Base-by-base conservation (phyloP, 2,329 filamentous ascomycete genomes). In the Xylaria sp. region DNA sequence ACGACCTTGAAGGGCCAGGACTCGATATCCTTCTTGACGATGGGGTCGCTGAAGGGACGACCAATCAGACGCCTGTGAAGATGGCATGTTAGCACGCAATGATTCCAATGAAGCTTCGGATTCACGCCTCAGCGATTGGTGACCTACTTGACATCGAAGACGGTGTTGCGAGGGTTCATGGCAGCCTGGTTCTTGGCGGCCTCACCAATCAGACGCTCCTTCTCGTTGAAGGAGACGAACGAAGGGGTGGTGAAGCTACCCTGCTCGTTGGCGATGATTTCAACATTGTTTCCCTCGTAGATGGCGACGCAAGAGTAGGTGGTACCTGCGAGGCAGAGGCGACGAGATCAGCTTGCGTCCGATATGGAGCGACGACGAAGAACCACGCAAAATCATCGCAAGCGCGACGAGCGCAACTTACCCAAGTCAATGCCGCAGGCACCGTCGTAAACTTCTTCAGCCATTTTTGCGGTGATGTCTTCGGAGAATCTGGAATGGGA, bases 251-350 rank as follows among this genome's bases (percentile, higher is more conserved):
- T 97, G 83, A 96, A 96, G 82, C 87, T 92, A 85, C 93, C 93
- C 88, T 97, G 93, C 86, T 97, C 93, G 83, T 97, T 97, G 89
- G 93, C 93, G 79, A 97, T 97, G 85, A 99, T 99, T 80, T 99
- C 94, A 78, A 97, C 93, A 88, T 96, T 97, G 84, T 86, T 93
- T 78, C 94, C 94, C 83, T 97, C 94, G 83, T 97, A 99, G 80
- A 90, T 95, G 81, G 94, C 94, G 82, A 97, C 94, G 81, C 94
- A 99, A 75, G 94, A 97, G 87, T 99, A 99, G 80, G 94, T 99
- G 72, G 94, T 99, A 80, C 94, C 93, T 97, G 72, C 44, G 30
- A 13, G 50, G 67, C 62, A 9, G 55, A 16, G 39, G 37, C 44
- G 34, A 18, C 30, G 52, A 4, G 11, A 54, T 62, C 7, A 61